A percentile compares a stretch with the other conserved stretches of the same genome.
Evolutionary conservation across 768 basidiomycete species (phyloP).

Genomic region (Amanita jacksonii): DNA sequence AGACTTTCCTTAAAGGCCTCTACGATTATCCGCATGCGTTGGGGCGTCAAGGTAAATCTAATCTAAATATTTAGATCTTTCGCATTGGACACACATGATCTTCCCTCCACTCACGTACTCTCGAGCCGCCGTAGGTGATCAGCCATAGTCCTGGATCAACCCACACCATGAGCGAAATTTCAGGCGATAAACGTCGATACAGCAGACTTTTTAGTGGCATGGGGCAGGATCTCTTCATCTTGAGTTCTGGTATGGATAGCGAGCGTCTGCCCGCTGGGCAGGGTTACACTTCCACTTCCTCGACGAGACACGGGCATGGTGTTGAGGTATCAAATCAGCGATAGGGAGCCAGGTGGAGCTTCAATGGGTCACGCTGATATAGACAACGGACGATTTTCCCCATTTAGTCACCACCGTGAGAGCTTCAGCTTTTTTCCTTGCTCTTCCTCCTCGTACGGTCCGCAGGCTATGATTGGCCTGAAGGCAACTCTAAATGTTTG

Average conservation of each 20-base stretch:
- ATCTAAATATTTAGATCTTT: background rate
- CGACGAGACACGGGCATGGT: conserved; percentile 63
- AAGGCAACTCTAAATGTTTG: conserved; percentile 81
- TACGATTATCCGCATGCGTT: conserved; percentile 93
- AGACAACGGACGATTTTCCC: conserved; percentile 5
- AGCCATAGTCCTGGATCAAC: conserved; percentile 67
- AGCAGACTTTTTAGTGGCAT: conserved; percentile 81
- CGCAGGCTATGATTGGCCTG: conserved; percentile 82
- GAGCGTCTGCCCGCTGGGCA: conserved; percentile 69
- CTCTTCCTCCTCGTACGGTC: no score
- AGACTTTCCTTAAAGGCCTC: conserved; percentile 92
- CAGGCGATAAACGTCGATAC: conserved; percentile 18
- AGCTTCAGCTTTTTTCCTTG: conserved; percentile 7
- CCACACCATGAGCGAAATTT: conserved; percentile 7
- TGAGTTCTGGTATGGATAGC: conserved; percentile 85
- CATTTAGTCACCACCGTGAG: conserved; percentile 10
- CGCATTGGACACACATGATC: no score
- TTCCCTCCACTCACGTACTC: conserved; percentile 48
- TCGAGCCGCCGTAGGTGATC: conserved; percentile 92
- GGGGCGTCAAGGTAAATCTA: conserved; percentile 82
- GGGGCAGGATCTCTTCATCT: conserved; percentile 80
- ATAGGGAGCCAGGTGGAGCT: background rate
- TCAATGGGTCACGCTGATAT: background rate
- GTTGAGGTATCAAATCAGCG: conserved; percentile 7
- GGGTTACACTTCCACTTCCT: conserved; percentile 64